Percentiles rank a stretch among this genome's conserved stretches.
Conservation (phyloP, 257 asterid genomes). For the Jacaranda copaia region DNA sequence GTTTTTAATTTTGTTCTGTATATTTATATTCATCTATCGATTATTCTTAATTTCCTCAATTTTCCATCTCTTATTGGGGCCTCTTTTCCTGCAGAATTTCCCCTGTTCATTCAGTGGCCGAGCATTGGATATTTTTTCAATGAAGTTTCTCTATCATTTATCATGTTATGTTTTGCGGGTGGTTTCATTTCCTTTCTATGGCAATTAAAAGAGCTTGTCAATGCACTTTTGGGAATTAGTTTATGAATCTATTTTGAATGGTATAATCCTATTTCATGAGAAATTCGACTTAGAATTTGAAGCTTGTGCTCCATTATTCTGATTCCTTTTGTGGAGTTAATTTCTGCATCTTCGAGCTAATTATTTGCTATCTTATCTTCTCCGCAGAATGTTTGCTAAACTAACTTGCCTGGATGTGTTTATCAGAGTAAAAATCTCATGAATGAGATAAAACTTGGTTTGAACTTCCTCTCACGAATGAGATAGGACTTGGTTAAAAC, state of each 20-base stretch:
- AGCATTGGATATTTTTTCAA: not conserved
- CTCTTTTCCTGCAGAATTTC: constrained; percentile 19
- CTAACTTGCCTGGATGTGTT: no score
- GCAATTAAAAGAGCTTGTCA: not conserved
- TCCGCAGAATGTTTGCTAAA: no score
- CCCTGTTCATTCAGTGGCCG: not conserved
- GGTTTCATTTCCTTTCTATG: constrained; percentile 16
- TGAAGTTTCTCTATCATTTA: not conserved
- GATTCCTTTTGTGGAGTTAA: not conserved
- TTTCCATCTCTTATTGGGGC: not conserved
- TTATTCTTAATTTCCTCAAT: not conserved
- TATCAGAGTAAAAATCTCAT: no score
- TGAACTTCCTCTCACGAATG: no score
- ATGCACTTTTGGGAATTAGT: not conserved
- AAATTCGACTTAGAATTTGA: not conserved
- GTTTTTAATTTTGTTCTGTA: not conserved
- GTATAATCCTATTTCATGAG: not conserved
- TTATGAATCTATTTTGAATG: not conserved
- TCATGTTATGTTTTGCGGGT: not conserved
- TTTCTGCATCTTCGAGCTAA: not conserved
- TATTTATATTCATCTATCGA: not conserved
- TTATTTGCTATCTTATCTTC: not conserved
- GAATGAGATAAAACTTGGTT: no score
- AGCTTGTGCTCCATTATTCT: not conserved
- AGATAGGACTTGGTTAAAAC: no score